Evolutionary conservation across 306 rosid species (phyloP).

Genomic region (Cucumis cinereus): DNA sequence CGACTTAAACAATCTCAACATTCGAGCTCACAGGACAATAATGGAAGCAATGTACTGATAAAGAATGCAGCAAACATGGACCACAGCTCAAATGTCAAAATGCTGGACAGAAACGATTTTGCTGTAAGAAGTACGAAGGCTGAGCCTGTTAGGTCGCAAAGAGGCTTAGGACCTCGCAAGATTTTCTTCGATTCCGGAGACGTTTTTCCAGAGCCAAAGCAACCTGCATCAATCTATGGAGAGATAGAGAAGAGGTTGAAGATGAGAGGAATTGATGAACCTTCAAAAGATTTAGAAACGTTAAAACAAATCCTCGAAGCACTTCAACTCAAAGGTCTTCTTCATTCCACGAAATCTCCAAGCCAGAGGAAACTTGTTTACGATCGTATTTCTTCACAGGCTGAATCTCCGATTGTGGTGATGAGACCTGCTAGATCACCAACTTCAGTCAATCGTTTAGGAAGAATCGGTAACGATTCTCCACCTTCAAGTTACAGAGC

Average conservation of each 20-base stretch:
- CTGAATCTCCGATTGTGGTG: conserved; percentile 58
- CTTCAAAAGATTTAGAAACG: conserved; percentile 60
- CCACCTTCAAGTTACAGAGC: conserved; percentile 37
- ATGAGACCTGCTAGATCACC: conserved; percentile 47
- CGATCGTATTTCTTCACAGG: conserved; percentile 13
- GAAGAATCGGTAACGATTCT: conserved; percentile 36
- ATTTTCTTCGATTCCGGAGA: conserved; percentile 74
- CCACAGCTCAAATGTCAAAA: conserved; percentile 19
- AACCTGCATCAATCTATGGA: conserved; percentile 34
- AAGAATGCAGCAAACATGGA: conserved; percentile 13
- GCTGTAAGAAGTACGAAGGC: conserved; percentile 16
- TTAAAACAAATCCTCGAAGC: conserved; percentile 72
- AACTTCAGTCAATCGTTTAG: conserved; percentile 14
- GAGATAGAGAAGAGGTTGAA: conserved; percentile 60
- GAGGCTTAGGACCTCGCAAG: conserved; percentile 55
- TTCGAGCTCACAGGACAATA: conserved; percentile 8
- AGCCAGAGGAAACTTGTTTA: conserved; percentile 29
- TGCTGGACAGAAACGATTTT: conserved; percentile 24
- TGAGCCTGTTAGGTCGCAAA: conserved; percentile 19
- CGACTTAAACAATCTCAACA: conserved; percentile 28
- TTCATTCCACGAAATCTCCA: conserved; percentile 42
- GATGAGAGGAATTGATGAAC: conserved; percentile 71
- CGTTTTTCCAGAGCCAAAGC: conserved; percentile 69
- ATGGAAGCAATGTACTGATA: conserved; percentile 17
- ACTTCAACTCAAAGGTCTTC: conserved; percentile 78